Evolutionary conservation across 257 asterid species (phyloP), one percentile per base, ranked within the genome.

Genomic region (Craterostigma plantagineum): DNA sequence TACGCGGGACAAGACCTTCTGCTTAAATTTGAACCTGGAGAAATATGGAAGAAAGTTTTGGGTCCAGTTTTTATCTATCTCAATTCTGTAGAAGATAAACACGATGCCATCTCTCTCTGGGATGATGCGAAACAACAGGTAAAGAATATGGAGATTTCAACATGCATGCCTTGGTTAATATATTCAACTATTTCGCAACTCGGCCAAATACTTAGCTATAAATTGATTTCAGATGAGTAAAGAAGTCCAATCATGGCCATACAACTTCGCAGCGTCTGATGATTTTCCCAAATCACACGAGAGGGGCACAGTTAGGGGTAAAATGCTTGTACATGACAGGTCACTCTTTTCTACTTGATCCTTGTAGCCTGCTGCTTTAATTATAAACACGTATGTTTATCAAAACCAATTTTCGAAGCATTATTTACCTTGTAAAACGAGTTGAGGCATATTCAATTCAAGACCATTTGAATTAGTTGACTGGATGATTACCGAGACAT

Each of bases 51-150:
- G 60, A 79, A 79, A 43, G 92, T 79, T 1, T 79, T 71, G 39
- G 95, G 95, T 46, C 95, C 95, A 1, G 70, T 79, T 52, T 79
- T 73, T 60, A 42, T 76, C 35, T 84, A 84, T 53, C 49, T 79
- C 7, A 84, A 84, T 60, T 69, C 77, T 3, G 66, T 59, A 49
- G 52, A 61, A 51, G 61, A 43, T 5, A 63, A 58, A 34, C 49
- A 60, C 15, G 51, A 69, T 45, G 73, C 78, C 10, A 33, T 49
- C 0, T 43, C 72, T 11, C 62, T 84, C 12, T 84, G 92, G 87
- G 70, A 73, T n/a, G 81, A 79, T 45, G 91, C 93, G 35, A 79
- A 79, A 63, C 41, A 54, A 42, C 77, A 79, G 87, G 95, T 84
- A 53, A 37, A n/a, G n/a, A 7, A 15, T 14, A 4, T 1, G 37